Base-by-base conservation (phyloP, 768 basidiomycete species). In the Collybia mongolica region DNA sequence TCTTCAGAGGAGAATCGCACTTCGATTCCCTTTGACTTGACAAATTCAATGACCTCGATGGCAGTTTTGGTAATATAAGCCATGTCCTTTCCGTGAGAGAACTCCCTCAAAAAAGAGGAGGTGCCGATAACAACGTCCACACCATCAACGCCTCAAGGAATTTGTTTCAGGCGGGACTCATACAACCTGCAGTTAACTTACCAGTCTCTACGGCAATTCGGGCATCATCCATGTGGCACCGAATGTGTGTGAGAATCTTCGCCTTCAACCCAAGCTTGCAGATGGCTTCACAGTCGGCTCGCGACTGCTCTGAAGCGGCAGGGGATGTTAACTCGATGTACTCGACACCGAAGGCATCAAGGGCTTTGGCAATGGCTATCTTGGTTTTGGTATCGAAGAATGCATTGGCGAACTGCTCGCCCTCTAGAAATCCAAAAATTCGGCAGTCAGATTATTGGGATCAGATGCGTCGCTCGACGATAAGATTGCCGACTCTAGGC, bases 11-110 rank as follows among this genome's bases (percentile, higher is more conserved):
- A 98, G 82, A 99, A 99, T 52, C 97, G 93, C 66, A 99, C 93
- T 75, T 99, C 97, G 63, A 99, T 96, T 53, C 88, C 88, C 88
- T 98, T 99, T 76, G 90, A 94, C 81, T 99, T 99, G 82, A 99
- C 96, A 61, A 88, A 99, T 61, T 96, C 84, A 72, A 99, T 99
- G 60, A 99, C 97, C 69, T 98, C 95, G 61, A 98, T 93, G 53
- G 96, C 96, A 35, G 93, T 90, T 75, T 95, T 98, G 77, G 96
- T 96, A 76, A 99, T 99, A 75, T 97, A 99, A 40, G 92, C 75
- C 93, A 99, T 99, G 70, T 98, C 97, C 83, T 98, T 99, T 64
- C 97, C 97, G 69, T 99, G 97, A 22, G 96, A 98, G 82, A 98
- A 97, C 75, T 99, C 95, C 60, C 96, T 88, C 44, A 98, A 86